phyloP scores from a whole-genome alignment of 1,139 yeast genomes.

The Saccharomyces pastorianus region DNA sequence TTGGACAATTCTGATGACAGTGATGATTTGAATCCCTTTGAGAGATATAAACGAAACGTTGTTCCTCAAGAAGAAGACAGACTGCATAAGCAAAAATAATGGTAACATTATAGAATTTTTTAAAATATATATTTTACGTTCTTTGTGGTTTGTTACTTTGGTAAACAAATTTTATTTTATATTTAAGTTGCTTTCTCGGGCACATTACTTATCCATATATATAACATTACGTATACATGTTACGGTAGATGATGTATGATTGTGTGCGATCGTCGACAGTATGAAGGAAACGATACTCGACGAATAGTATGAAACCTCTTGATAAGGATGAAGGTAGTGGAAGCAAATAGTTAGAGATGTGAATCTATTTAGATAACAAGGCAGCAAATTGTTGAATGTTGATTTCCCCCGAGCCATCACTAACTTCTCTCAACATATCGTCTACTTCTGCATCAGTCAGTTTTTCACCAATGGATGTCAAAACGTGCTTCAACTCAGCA shows the following conservation, averaged over 20 bases:
- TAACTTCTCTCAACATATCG: slow-evolving; percentile 93
- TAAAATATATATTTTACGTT: not conserved
- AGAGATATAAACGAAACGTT: slow-evolving; percentile 32
- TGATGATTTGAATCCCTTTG: slow-evolving; percentile 30
- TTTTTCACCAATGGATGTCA: slow-evolving; percentile 94
- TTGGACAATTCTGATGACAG: slow-evolving; percentile 3
- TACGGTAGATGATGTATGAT: not conserved
- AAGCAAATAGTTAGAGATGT: not conserved
- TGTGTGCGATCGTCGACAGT: not conserved
- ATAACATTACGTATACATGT: not conserved
- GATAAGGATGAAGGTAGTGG: slow-evolving; percentile 1
- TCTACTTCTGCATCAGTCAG: slow-evolving; percentile 93
- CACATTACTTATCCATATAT: not conserved
- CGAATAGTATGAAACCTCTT: not conserved
- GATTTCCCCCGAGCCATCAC: slow-evolving; percentile 92
- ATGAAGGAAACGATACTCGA: not conserved
- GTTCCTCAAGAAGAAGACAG: slow-evolving; percentile 33
- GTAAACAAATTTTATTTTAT: not conserved
- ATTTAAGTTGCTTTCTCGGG: not conserved
- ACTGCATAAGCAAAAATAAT: slow-evolving; percentile 15
- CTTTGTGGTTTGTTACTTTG: not conserved
- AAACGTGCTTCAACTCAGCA: slow-evolving; percentile 91
- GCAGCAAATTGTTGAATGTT: slow-evolving; percentile 93
- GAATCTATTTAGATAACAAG: slow-evolving; percentile 42
- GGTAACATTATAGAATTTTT: no score